These are phyloP conservation scores for Eucalyptus sp. DNA, from an alignment of 345 rosid genomes.

Conservation along the genomic window DNA sequence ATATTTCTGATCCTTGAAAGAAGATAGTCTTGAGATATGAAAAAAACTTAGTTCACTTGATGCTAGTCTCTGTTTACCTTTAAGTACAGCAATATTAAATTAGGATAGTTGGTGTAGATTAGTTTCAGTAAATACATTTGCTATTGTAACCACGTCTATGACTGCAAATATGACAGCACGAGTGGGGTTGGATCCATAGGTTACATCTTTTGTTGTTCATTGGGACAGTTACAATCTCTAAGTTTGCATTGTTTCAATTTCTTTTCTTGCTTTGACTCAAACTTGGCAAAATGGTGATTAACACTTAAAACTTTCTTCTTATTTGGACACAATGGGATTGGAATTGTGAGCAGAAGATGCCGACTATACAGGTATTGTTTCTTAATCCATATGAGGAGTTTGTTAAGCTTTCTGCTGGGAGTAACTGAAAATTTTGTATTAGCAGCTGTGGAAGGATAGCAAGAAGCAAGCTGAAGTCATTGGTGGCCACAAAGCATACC, in stretches of 20 bases:
- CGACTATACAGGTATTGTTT: conserved; percentile 63
- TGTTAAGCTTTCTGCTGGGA: not conserved
- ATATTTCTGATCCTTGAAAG: not conserved
- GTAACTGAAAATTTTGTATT: not conserved
- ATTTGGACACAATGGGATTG: conserved; percentile 3
- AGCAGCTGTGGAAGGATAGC: conserved; percentile 73
- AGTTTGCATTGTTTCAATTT: not conserved
- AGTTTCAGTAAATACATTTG: not conserved
- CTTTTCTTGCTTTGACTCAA: not conserved
- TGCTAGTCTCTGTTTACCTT: not conserved
- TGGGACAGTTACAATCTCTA: not conserved
- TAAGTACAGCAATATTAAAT: not conserved
- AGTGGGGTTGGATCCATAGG: not conserved
- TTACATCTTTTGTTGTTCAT: not conserved
- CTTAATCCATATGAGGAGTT: not conserved
- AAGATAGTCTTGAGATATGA: not conserved
- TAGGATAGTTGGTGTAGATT: not conserved
- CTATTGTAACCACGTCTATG: not conserved
- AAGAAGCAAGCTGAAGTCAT: conserved; percentile 74
- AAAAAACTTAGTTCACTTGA: not conserved
- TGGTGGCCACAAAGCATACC: conserved; percentile 79
- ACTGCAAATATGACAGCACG: not conserved
- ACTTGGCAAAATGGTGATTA: not conserved
- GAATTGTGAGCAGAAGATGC: conserved; percentile 70
- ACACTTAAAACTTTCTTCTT: not conserved